Evolutionary conservation across 768 basidiomycete species (phyloP).

Genomic region (Lentinus brumalis): DNA sequence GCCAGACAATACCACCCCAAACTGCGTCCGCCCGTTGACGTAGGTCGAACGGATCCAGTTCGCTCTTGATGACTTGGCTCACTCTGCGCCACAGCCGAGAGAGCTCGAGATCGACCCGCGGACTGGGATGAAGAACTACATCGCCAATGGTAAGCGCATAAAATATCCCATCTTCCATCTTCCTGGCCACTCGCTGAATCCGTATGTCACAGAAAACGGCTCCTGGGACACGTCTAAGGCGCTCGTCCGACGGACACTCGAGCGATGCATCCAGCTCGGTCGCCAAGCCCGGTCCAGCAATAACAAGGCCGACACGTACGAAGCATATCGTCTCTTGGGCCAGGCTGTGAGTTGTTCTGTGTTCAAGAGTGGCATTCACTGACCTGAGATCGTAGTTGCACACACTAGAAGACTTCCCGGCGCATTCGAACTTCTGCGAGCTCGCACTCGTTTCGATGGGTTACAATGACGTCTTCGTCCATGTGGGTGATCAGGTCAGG

Average conservation of each 20-base stretch:
- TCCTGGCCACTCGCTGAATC: neutral
- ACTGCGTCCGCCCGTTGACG: conserved; percentile 82
- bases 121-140: conserved; percentile 96
- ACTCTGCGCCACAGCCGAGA: conserved; percentile 47
- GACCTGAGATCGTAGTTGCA: conserved; percentile 50
- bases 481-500: conserved; percentile 81
- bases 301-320: conserved; percentile 70
- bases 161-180: neutral
- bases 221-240: conserved; percentile 89
- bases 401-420: conserved; percentile 84
- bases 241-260: conserved; percentile 70
- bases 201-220: conserved; percentile 50
- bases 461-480: conserved; percentile 74
- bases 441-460: conserved; percentile 76
- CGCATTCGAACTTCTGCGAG: conserved; percentile 92
- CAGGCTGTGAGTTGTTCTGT: conserved; percentile 47
- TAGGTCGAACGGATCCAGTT: conserved; percentile 35
- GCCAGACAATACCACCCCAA: conserved; percentile 74
- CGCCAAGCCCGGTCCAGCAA: conserved; percentile 59
- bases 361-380: neutral
- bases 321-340: conserved; percentile 81
- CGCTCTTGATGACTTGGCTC: neutral
- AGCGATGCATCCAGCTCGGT: conserved; percentile 79
- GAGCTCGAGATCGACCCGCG: conserved; percentile 84
- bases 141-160: conserved; percentile 64